Percentiles rank a stretch among this genome's conserved stretches.
phyloP scores from a whole-genome alignment of 345 rosid genomes.

The Balakata baccata region DNA sequence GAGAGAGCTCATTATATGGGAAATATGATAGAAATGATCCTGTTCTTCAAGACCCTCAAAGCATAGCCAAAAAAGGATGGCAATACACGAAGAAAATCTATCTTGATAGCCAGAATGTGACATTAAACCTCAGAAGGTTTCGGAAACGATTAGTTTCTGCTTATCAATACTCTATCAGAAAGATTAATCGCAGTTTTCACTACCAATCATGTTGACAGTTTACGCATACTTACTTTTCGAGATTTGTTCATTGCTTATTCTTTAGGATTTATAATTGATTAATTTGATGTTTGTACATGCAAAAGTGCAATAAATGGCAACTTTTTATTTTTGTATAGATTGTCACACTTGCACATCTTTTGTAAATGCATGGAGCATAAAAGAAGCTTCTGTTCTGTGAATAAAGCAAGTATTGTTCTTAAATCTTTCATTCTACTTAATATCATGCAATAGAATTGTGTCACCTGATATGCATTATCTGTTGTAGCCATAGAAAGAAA shows the following conservation, averaged over 20 bases:
- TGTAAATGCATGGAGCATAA: not conserved
- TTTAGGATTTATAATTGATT: not conserved
- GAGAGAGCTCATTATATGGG: constrained; percentile 65
- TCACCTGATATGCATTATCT: not conserved
- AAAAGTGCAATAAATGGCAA: not conserved
- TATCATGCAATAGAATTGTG: not conserved
- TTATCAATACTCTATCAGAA: constrained; percentile 33
- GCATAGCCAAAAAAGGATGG: constrained; percentile 67
- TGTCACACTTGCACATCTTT: not conserved
- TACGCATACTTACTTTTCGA: not conserved
- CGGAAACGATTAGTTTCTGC: constrained; percentile 52
- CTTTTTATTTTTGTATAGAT: constrained; percentile 2
- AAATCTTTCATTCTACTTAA: not conserved
- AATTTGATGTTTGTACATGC: constrained; percentile 1
- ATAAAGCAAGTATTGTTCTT: not conserved
- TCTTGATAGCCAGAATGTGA: constrained; percentile 66
- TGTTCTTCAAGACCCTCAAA: constrained; percentile 54
- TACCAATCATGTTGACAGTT: constrained; percentile 5
- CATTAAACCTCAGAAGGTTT: constrained; percentile 52
- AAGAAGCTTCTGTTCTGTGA: constrained; percentile 4
- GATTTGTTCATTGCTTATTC: not conserved
- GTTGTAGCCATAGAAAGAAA: not conserved
- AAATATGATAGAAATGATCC: constrained; percentile 57
- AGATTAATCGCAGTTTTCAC: constrained; percentile 14
- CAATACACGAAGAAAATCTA: constrained; percentile 68